These are phyloP conservation scores for Licmophora abbreviata DNA, from an alignment of 108 stramenopile genomes.

Conservation along the genomic window DNA sequence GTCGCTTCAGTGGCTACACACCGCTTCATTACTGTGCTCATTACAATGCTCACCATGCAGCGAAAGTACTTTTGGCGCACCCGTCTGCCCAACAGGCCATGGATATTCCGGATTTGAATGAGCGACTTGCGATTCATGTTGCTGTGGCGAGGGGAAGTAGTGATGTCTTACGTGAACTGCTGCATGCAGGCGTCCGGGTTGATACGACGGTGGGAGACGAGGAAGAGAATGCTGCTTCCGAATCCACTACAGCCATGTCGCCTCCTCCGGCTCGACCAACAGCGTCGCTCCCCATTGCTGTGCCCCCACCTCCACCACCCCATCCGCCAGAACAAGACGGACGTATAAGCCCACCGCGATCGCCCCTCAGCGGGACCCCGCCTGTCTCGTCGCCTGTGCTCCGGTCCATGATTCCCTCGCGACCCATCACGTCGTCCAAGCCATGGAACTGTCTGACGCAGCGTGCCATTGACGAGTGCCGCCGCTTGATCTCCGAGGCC, in stretches of 20 bases:
- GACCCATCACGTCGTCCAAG: conserved; percentile 71
- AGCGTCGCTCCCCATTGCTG: neutral
- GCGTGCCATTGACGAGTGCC: conserved; percentile 71
- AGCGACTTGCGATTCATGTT: conserved; percentile 77
- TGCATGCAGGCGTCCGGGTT: conserved; percentile 68
- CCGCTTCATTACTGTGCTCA: conserved; percentile 85
- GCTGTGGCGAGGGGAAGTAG: conserved; percentile 78
- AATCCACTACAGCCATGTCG: neutral
- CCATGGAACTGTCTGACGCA: conserved; percentile 88
- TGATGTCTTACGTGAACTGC: conserved; percentile 66
- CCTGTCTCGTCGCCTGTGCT: conserved; percentile 79
- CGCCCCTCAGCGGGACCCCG: conserved; percentile 10
- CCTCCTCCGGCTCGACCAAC: conserved; percentile 6
- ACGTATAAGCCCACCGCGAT: conserved; percentile 4
- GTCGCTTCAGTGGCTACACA: conserved; percentile 78
- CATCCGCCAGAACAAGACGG: neutral
- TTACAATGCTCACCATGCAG: conserved; percentile 72
- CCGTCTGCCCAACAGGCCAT: conserved; percentile 33
- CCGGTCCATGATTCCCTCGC: conserved; percentile 67
- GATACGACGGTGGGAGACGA: conserved; percentile 32
- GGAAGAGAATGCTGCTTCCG: neutral
- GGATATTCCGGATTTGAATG: conserved; percentile 76
- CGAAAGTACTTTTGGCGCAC: conserved; percentile 46
- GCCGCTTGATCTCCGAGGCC: conserved; percentile 54
- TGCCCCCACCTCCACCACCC: conserved; percentile 3